Conservation (phyloP, 176 grass and related monocot genomes). For the maize (Zea mays) region DNA sequence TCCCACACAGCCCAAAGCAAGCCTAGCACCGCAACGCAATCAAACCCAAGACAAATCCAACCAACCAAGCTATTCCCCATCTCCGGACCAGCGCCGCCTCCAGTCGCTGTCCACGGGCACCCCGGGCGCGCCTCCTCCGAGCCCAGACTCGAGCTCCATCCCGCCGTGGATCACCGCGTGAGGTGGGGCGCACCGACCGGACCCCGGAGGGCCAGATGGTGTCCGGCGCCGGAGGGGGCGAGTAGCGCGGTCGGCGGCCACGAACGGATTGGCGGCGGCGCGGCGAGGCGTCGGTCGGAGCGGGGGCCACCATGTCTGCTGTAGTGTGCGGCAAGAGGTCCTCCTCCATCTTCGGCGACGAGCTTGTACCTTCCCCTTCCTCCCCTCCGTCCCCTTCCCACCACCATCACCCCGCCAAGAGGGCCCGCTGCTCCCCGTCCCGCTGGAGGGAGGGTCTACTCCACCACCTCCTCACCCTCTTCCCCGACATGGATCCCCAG, state of each 20-base stretch:
- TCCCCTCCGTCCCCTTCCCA: slow-evolving; percentile 39
- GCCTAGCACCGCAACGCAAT: neutral
- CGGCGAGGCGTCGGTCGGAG: slow-evolving; percentile 6
- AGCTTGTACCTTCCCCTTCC: slow-evolving; percentile 40
- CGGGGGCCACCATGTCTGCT: slow-evolving; percentile 85
- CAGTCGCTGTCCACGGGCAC: neutral
- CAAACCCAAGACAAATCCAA: neutral
- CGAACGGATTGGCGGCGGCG: slow-evolving; percentile 43
- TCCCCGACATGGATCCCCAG: slow-evolving; percentile 84
- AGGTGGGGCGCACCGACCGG: slow-evolving; percentile 25
- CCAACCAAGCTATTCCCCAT: neutral
- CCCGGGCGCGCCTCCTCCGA: slow-evolving; percentile 1
- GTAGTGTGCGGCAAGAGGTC: slow-evolving; percentile 98
- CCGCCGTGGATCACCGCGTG: slow-evolving; percentile 48
- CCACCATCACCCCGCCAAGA: slow-evolving; percentile 51
- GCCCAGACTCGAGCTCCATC: neutral
- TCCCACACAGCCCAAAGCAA: neutral
- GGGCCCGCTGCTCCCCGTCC: slow-evolving; percentile 63
- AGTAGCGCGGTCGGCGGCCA: slow-evolving; percentile 25
- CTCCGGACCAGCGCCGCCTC: neutral
- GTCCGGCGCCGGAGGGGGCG: slow-evolving; percentile 36
- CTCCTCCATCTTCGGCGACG: slow-evolving; percentile 75
- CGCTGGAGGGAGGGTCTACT: slow-evolving; percentile 50
- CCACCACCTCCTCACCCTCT: slow-evolving; percentile 30
- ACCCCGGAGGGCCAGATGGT: slow-evolving; percentile 52